Evolutionary conservation across 2,329 filamentous ascomycete species (phyloP).

Genomic region (Botrytis paeoniae): DNA sequence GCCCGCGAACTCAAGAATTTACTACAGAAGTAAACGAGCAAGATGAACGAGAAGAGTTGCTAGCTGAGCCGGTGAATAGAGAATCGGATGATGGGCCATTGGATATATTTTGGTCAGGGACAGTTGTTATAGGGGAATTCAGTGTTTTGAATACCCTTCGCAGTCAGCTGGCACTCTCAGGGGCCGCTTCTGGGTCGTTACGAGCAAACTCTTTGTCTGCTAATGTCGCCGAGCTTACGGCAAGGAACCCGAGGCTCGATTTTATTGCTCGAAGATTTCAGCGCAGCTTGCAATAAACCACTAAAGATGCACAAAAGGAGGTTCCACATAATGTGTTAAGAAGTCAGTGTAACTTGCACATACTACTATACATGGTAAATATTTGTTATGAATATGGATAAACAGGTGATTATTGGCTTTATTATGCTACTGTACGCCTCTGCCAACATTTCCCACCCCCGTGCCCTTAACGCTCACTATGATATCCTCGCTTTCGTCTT

Average conservation of each 20-base stretch:
- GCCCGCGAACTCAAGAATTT: neutral
- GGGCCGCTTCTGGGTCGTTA: constrained; percentile 31
- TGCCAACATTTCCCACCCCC: constrained; percentile 90
- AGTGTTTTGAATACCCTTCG: constrained; percentile 36
- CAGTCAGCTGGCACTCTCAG: constrained; percentile 35
- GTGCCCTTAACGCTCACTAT: constrained; percentile 88
- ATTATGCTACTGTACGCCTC: constrained; percentile 67
- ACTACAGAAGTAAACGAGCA: constrained; percentile 1
- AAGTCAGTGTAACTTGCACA: neutral
- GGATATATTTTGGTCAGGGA: constrained; percentile 38
- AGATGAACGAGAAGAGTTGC: constrained; percentile 26
- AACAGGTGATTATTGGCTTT: neutral
- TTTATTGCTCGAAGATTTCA: constrained; percentile 32
- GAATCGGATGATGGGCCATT: constrained; percentile 31
- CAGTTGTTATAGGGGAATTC: constrained; percentile 36
- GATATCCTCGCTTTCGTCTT: constrained; percentile 63
- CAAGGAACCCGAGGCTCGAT: constrained; percentile 32
- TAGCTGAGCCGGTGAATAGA: constrained; percentile 25
- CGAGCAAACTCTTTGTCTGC: constrained; percentile 35
- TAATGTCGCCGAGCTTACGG: constrained; percentile 29
- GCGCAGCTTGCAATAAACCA: constrained; percentile 25
- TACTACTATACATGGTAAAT: neutral
- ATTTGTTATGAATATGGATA: neutral
- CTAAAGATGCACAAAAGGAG: constrained; percentile 14
- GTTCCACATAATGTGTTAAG: neutral